Base-by-base conservation (phyloP, 257 asterid genomes). In the Nicotiana noctiflora region DNA sequence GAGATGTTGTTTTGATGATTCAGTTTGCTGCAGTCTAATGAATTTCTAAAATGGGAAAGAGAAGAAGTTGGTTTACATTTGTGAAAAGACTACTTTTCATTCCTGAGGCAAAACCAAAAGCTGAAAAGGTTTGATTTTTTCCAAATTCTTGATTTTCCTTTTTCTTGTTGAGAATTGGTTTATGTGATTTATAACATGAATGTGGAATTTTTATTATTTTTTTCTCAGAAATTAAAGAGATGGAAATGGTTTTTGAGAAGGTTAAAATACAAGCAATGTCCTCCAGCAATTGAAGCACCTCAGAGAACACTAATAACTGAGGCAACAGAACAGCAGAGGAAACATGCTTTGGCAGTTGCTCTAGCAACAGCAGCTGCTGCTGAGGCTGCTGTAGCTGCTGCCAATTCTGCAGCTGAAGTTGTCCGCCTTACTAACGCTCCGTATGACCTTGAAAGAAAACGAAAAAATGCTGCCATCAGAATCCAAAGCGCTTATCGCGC, bases 311-410 rank as follows among this genome's bases (percentile, higher is more conserved):
- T 90, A 64, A 12, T 51, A 11, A 68, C 79, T 44, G 92, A 89
- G 80, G 97, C 92, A 5, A 88, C 93, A 17, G 91, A 89, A 51
- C 93, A 89, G 66, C 98, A 94, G 76, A 86, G 93, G 56, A 93
- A 86, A 84, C 93, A 63, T 61, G 94, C 93, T 17, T 59, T 93
- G 83, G 96, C 92, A 21, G 97, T 90, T 8, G 97, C 98, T 21
- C 59, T 85, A 0, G 98, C 97, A 4, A 90, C 98, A 0, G 97
- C 96, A 46, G 97, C 96, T 0, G 98, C 97, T 4, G 98, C 98
- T 0, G 94, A 93, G 64, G 98, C 95, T 0, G 98, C 98, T 1
- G 89, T 93, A 76, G 97, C 97, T 4, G 93, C 98, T 8, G 97
- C 98, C 63, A 93, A 90, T 83, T 94, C 97, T 14, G 98, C 98